Evolutionary conservation across 371 early-diverging fungal genomes (phyloP).

Genomic region (Mortierella sp.): DNA sequence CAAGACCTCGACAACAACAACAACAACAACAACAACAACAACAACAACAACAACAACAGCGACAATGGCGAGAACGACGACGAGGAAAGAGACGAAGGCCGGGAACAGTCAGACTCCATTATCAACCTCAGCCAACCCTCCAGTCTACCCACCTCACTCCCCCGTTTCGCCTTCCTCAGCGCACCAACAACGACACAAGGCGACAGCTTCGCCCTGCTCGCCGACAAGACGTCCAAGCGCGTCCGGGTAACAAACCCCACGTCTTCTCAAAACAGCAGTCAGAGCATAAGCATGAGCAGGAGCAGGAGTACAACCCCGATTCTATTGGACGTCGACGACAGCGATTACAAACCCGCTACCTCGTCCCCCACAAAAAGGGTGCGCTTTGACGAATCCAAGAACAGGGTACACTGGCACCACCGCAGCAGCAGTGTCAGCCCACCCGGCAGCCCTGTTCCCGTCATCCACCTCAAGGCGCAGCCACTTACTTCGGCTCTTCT

Average conservation of each 20-base stretch:
- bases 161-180: slow-evolving; percentile 7
- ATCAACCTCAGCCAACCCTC: slow-evolving; percentile 14
- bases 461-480: slow-evolving; percentile 8
- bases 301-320: background rate
- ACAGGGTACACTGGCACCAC: slow-evolving; percentile 24
- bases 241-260: slow-evolving; percentile 31
- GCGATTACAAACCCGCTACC: background rate
- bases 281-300: background rate
- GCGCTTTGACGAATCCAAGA: slow-evolving; percentile 42
- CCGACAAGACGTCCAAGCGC: slow-evolving; percentile 32
- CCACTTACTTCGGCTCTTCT: slow-evolving; percentile 24
- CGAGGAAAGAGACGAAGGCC: slow-evolving; percentile 4
- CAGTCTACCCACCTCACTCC: background rate
- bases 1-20: slow-evolving; percentile 8
- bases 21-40: background rate
- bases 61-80: slow-evolving; percentile 10
- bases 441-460: slow-evolving; percentile 6
- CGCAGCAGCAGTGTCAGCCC: slow-evolving; percentile 22
- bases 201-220: slow-evolving; percentile 24
- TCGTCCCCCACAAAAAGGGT: slow-evolving; percentile 21
- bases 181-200: background rate
- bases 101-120: slow-evolving; percentile 5
- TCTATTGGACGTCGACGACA: background rate
- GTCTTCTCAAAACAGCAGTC: background rate
- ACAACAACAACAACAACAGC: slow-evolving; percentile 3